Evolutionary conservation across 2,329 filamentous ascomycete species (phyloP).

Genomic region (Ophiocordyceps camponoti-saundersi): DNA sequence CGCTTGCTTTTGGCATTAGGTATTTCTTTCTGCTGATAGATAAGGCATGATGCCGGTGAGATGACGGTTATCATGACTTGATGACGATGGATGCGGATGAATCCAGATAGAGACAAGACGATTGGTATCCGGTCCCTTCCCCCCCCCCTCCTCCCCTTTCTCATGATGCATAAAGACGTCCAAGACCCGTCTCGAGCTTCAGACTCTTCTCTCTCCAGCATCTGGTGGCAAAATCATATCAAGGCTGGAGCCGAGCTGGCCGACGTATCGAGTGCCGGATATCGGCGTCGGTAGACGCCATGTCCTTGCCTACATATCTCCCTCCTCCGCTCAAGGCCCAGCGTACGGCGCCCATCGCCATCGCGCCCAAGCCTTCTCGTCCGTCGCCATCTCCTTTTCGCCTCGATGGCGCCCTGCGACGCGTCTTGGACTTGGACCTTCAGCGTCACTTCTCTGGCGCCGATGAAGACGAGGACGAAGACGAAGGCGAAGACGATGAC

Average conservation of each 20-base stretch:
- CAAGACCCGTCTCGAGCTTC: no score
- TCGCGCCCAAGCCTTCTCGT: slow-evolving; percentile 41
- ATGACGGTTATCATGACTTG: not conserved
- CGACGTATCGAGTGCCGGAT: not conserved
- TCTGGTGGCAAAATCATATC: no score
- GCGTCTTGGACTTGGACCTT: slow-evolving; percentile 37
- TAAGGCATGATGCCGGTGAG: slow-evolving; percentile 1
- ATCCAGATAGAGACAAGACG: no score
- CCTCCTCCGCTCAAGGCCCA: slow-evolving; percentile 9
- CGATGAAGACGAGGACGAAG: slow-evolving; percentile 17
- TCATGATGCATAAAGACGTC: no score
- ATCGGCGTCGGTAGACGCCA: not conserved
- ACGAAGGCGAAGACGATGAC: slow-evolving; percentile 44
- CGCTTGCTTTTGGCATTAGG: slow-evolving; percentile 15
- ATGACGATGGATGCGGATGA: no score
- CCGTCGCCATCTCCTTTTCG: slow-evolving; percentile 23
- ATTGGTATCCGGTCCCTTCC: no score
- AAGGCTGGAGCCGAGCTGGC: no score
- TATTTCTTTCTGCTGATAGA: slow-evolving; percentile 19
- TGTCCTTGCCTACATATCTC: not conserved
- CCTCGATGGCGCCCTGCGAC: slow-evolving; percentile 23
- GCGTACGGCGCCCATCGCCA: slow-evolving; percentile 48
- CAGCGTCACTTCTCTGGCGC: slow-evolving; percentile 57
- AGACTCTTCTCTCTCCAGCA: no score
- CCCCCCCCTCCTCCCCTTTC: no score